These are phyloP conservation scores for Eutrema heterophyllum DNA, from an alignment of 345 rosid genomes.

Conservation along the genomic window DNA sequence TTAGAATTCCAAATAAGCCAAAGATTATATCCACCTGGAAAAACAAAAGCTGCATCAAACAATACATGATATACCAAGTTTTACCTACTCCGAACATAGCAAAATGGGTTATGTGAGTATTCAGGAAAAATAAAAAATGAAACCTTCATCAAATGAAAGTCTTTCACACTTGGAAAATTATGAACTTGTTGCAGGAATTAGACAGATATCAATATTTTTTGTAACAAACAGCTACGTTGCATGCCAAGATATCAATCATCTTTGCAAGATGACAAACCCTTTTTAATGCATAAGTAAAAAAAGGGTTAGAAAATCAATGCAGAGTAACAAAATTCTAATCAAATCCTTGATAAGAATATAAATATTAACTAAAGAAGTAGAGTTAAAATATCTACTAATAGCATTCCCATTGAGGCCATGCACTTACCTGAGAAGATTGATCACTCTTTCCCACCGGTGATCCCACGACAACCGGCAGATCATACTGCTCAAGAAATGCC, in stretches of 20 bases:
- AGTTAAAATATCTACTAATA: neutral
- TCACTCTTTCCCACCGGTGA: conserved; percentile 43
- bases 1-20: conserved; percentile 6
- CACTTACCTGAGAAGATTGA: conserved; percentile 62
- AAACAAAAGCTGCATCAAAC: neutral
- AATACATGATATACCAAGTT: neutral
- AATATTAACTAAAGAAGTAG: neutral
- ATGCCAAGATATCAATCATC: neutral
- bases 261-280: neutral
- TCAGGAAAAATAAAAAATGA: neutral
- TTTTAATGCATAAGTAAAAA: neutral
- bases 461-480: conserved; percentile 87
- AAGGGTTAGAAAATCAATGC: neutral
- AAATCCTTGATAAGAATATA: neutral
- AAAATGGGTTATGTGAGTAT: neutral
- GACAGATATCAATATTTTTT: neutral
- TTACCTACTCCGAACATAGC: conserved; percentile 1
- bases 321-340: neutral
- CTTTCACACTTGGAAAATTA: neutral
- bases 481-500: conserved; percentile 90
- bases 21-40: neutral
- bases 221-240: neutral
- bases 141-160: neutral
- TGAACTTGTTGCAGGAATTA: neutral
- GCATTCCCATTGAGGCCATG: neutral